Conservation (phyloP, 1,284 basidiomycete species). For the Tremellales sp. region DNA sequence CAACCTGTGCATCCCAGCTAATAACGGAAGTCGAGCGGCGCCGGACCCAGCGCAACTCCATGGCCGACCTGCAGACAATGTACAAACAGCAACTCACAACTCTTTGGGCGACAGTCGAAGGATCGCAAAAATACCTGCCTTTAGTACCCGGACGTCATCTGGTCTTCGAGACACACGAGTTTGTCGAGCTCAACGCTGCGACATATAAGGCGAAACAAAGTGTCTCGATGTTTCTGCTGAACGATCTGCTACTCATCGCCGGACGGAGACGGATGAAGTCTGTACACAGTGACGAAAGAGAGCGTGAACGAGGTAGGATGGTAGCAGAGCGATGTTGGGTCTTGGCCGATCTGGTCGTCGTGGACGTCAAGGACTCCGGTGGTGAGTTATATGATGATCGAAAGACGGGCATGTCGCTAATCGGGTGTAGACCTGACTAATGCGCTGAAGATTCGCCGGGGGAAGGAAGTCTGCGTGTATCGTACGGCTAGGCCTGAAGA, state of each 20-base stretch:
- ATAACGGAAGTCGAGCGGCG: slow-evolving; percentile 53
- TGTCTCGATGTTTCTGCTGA: slow-evolving; percentile 84
- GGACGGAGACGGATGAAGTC: slow-evolving; percentile 51
- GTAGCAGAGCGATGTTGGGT: slow-evolving; percentile 92
- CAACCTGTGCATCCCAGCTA: slow-evolving; percentile 1
- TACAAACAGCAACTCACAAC: slow-evolving; percentile 92
- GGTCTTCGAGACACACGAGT: slow-evolving; percentile 77
- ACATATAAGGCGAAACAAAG: slow-evolving; percentile 89
- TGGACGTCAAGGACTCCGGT: slow-evolving; percentile 91
- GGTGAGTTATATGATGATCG: slow-evolving; percentile 55
- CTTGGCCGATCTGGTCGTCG: slow-evolving; percentile 83
- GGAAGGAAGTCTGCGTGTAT: slow-evolving; percentile 91
- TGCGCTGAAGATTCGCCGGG: slow-evolving; percentile 90
- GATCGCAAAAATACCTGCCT: slow-evolving; percentile 93
- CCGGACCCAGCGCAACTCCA: slow-evolving; percentile 75
- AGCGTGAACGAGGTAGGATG: slow-evolving; percentile 61
- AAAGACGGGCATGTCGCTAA: no score
- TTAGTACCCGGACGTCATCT: slow-evolving; percentile 86
- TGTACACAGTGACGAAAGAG: slow-evolving; percentile 39
- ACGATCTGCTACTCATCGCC: slow-evolving; percentile 86
- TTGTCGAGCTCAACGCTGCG: slow-evolving; percentile 83
- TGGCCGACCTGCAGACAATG: slow-evolving; percentile 86
- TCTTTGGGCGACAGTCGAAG: slow-evolving; percentile 86
- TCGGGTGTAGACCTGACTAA: slow-evolving; percentile 86
- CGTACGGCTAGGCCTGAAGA: slow-evolving; percentile 74